Evolutionary conservation across 495 filamentous ascomycete species (phyloP), one percentile per base, ranked within the genome.

Genomic region (Aspergillus sclerotiicarbonarius): DNA sequence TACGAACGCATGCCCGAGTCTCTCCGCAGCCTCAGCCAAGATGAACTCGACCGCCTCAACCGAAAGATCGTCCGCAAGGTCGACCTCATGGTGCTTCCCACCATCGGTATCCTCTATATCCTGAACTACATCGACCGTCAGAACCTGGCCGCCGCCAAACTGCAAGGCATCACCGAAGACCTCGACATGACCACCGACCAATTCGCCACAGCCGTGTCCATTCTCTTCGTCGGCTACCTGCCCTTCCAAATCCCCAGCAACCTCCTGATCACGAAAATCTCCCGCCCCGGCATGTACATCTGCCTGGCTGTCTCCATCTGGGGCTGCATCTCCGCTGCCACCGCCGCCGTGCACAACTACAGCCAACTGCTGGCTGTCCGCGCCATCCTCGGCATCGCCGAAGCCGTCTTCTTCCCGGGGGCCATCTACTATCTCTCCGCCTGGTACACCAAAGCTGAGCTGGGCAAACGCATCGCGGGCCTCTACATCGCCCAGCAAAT

Each of bases 201-300:
- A n/a, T 73, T 69, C 49, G 64, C 64, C 9, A 67, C 66, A 0
- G 64, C 64, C 7, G 58, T 73, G 15, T 69, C 66, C 10, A 71
- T 71, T 33, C 66, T 73, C n/a, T 67, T 67, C 39, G 66, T 69
- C n/a, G 68, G 76, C 6, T 84, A 83, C 62, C 59, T 83, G 15
- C 67, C 82, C 21, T 80, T 83, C 70, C 80, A 84, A 62, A 70
- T 87, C 16, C 84, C 84, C 1, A 83, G 79, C 9, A 86, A 86
- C 58, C 65, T 86, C 7, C 76, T 85, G 48, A 68, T 86, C 8
- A 85, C 83, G 52, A 62, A 62, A 30, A 50, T 72, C n/a, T 53
- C 65, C 10, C 62, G 68, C 1, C 68, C 70, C 2, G 74, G 62
- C 16, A 62, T 67, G 57, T 70, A 68, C 52, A 71, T 73, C 30